phyloP scores from a whole-genome alignment of 2,329 filamentous ascomycete genomes.

The Alternaria arborescens region DNA sequence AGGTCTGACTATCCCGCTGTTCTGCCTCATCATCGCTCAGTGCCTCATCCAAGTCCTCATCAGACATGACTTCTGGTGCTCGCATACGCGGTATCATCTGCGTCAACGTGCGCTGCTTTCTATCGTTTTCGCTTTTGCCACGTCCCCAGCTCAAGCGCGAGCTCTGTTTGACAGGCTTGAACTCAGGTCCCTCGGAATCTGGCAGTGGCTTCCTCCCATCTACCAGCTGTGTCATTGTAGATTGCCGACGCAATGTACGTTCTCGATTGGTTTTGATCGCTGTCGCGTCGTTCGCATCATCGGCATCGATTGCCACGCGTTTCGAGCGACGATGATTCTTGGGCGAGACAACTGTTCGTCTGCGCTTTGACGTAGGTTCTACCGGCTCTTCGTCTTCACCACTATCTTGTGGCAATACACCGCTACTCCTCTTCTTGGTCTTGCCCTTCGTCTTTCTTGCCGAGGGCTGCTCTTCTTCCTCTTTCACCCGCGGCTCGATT shows the following conservation, averaged over 20 bases:
- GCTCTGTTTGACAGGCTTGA: constrained; percentile 31
- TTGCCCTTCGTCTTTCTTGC: constrained; percentile 7
- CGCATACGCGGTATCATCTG: constrained; percentile 46
- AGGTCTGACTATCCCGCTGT: constrained; percentile 18
- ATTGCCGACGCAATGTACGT: constrained; percentile 38
- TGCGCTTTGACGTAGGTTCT: constrained; percentile 29
- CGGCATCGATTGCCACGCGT: constrained; percentile 6
- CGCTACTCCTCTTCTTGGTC: constrained; percentile 30
- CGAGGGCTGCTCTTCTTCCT: constrained; percentile 4
- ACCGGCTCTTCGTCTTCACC: constrained; percentile 16
- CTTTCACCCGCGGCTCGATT: not conserved
- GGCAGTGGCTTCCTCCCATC: constrained; percentile 34
- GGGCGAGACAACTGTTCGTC: constrained; percentile 13
- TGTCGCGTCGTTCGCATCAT: constrained; percentile 9
- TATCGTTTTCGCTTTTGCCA: constrained; percentile 23
- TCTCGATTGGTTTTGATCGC: constrained; percentile 5
- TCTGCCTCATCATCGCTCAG: constrained; percentile 27
- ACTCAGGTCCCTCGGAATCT: constrained; percentile 33
- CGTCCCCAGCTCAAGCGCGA: constrained; percentile 32
- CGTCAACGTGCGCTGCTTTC: constrained; percentile 44
- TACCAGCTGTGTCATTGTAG: constrained; percentile 48
- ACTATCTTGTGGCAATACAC: constrained; percentile 11
- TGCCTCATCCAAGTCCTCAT: constrained; percentile 31
- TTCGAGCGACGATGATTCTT: constrained; percentile 13
- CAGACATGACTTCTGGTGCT: constrained; percentile 24